phyloP scores from a whole-genome alignment of 2,329 filamentous ascomycete species.

The Claviceps sp. region DNA sequence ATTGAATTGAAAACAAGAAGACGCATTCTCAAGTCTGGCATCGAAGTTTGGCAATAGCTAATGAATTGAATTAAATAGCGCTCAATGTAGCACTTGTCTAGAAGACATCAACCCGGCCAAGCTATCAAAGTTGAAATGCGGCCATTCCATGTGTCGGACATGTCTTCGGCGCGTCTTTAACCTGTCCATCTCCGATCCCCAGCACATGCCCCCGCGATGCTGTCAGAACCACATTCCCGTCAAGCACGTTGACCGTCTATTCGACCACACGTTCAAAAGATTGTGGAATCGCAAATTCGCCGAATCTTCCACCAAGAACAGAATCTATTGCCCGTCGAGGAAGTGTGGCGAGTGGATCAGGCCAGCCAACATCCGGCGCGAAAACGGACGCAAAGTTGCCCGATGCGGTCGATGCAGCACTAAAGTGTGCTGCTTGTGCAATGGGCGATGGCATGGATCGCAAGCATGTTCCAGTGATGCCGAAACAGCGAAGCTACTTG shows the following conservation, averaged over 20 bases:
- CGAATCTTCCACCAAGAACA: conserved; percentile 61
- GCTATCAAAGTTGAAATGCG: conserved; percentile 60
- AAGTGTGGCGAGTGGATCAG: conserved; percentile 72
- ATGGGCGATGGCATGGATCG: conserved; percentile 57
- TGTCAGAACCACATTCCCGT: conserved; percentile 63
- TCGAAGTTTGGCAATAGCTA: conserved; percentile 2
- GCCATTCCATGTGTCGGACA: conserved; percentile 66
- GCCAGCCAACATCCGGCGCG: conserved; percentile 50
- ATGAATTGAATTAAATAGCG: conserved; percentile 27
- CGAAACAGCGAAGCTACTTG: conserved; percentile 48
- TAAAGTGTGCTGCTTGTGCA: conserved; percentile 63
- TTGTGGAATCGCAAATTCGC: conserved; percentile 70
- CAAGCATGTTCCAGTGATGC: conserved; percentile 60
- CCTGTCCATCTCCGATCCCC: conserved; percentile 61
- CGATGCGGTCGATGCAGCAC: conserved; percentile 59
- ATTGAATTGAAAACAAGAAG: background rate
- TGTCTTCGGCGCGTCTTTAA: conserved; percentile 66
- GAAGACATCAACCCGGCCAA: conserved; percentile 51
- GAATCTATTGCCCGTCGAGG: conserved; percentile 62
- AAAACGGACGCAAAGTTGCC: conserved; percentile 49
- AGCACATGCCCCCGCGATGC: conserved; percentile 75
- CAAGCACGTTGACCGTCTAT: conserved; percentile 62
- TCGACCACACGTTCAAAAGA: conserved; percentile 61
- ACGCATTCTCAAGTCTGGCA: too few relatives aligned
- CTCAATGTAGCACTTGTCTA: conserved; percentile 61